A percentile compares a stretch with the other conserved stretches of the same genome.
Evolutionary conservation across 805 yeast genomes (phyloP).

Genomic region (Kuraishia borneana): DNA sequence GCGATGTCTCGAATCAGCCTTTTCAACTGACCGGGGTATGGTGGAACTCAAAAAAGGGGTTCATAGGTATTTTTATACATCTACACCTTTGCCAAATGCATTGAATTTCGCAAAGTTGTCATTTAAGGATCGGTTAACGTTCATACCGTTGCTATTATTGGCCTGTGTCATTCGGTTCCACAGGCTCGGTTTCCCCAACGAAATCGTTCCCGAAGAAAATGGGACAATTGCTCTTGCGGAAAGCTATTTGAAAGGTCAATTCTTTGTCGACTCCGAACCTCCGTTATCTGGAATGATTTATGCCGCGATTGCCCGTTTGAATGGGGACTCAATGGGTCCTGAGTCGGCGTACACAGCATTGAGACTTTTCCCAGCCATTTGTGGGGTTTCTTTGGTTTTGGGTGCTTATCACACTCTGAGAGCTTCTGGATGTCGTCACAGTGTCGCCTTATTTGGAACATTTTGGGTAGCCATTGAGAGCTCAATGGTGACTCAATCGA

Average conservation of each 20-base stretch:
- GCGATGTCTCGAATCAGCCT: no score
- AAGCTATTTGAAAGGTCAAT: slow-evolving; percentile 58
- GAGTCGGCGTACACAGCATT: slow-evolving; percentile 38
- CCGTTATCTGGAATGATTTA: slow-evolving; percentile 69
- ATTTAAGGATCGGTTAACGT: slow-evolving; percentile 12
- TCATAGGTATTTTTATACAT: slow-evolving; percentile 18
- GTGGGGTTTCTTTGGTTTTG: slow-evolving; percentile 42
- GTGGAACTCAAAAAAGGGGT: slow-evolving; percentile 15
- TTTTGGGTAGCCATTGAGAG: slow-evolving; percentile 49
- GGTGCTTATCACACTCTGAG: slow-evolving; percentile 46
- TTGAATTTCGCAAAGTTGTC: slow-evolving; percentile 7
- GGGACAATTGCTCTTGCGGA: slow-evolving; percentile 96
- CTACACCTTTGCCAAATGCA: slow-evolving; percentile 10
- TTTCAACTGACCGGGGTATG: no score
- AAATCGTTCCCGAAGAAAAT: slow-evolving; percentile 88
- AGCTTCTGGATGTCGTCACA: slow-evolving; percentile 39
- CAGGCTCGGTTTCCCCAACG: slow-evolving; percentile 43
- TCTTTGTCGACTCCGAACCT: slow-evolving; percentile 70
- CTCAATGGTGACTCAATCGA: slow-evolving; percentile 49
- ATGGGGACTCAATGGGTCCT: slow-evolving; percentile 13
- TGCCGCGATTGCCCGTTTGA: slow-evolving; percentile 57
- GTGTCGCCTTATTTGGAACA: slow-evolving; percentile 39
- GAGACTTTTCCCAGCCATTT: slow-evolving; percentile 44
- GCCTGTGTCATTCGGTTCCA: slow-evolving; percentile 20
- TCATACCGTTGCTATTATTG: slow-evolving; percentile 13